Evolutionary conservation across 2,329 filamentous ascomycete genomes (phyloP).

Genomic region (Sclerotiophoma versabilis): DNA sequence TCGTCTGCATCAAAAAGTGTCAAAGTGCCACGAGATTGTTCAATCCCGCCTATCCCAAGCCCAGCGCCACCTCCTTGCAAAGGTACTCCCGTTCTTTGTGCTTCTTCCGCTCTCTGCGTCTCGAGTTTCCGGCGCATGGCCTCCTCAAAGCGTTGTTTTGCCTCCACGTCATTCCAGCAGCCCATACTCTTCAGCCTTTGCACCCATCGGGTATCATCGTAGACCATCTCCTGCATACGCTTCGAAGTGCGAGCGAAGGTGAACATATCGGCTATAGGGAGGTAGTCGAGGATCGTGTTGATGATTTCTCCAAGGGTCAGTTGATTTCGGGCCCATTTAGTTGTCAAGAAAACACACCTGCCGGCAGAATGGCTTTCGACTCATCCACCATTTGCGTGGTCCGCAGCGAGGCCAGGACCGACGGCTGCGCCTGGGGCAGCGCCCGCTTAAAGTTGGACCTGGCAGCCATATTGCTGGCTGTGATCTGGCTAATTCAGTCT

Average conservation of each 20-base stretch:
- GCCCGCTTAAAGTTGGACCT: constrained; percentile 62
- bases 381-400: constrained; percentile 82
- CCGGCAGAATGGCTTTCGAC: constrained; percentile 79
- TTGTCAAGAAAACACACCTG: constrained; percentile 62
- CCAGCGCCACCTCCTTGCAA: constrained; percentile 47
- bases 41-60: constrained; percentile 43
- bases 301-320: constrained; percentile 72
- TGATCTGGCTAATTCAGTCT: background rate
- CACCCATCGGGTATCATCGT: constrained; percentile 96
- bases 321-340: background rate
- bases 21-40: constrained; percentile 52
- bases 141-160: constrained; percentile 80
- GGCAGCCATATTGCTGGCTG: constrained; percentile 32
- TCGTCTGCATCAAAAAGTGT: constrained; percentile 83
- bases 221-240: constrained; percentile 96
- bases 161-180: constrained; percentile 90
- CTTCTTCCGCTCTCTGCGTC: constrained; percentile 57
- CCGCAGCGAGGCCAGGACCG: constrained; percentile 78
- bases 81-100: constrained; percentile 43
- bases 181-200: constrained; percentile 84
- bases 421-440: constrained; percentile 32
- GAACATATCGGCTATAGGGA: constrained; percentile 84
- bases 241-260: constrained; percentile 83
- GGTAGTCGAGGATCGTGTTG: constrained; percentile 84
- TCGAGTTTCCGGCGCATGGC: constrained; percentile 65